Percentiles rank a stretch among this genome's conserved stretches.
phyloP scores from a whole-genome alignment of 169 alveolate species.

The Eimeria tenella region DNA sequence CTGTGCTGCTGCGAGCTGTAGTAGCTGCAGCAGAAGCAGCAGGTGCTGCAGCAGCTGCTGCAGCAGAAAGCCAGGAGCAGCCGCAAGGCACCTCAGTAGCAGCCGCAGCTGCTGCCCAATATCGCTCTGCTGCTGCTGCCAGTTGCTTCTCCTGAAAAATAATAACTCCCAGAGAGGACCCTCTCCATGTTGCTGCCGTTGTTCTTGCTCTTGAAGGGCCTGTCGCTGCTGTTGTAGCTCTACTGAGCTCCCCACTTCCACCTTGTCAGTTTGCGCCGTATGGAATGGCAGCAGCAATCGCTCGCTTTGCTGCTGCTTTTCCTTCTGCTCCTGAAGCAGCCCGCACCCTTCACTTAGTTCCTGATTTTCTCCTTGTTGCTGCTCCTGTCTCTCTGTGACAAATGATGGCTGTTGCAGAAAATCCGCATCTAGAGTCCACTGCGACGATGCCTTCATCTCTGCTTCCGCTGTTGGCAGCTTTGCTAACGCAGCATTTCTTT shows the following conservation, averaged over 20 bases:
- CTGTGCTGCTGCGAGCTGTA: slow-evolving; percentile 50
- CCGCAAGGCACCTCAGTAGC: slow-evolving; percentile 49
- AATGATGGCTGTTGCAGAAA: not conserved
- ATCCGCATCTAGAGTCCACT: not conserved
- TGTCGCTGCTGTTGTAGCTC: slow-evolving; percentile 53
- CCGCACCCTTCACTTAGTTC: slow-evolving; percentile 3
- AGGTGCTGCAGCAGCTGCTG: slow-evolving; percentile 65
- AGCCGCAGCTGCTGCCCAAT: slow-evolving; percentile 46
- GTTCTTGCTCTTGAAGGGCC: slow-evolving; percentile 18
- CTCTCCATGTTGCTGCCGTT: slow-evolving; percentile 27
- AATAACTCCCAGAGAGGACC: slow-evolving; percentile 1
- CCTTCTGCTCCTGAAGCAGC: slow-evolving; percentile 28
- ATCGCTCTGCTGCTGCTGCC: slow-evolving; percentile 56
- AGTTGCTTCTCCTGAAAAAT: slow-evolving; percentile 19
- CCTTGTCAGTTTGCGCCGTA: not conserved
- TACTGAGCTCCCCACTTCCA: not conserved
- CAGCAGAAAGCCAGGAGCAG: slow-evolving; percentile 8
- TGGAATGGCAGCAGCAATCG: slow-evolving; percentile 41
- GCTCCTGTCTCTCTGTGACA: not conserved
- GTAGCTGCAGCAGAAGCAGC: slow-evolving; percentile 38
- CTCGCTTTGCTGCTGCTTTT: slow-evolving; percentile 3
- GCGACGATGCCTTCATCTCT: slow-evolving; percentile 6
- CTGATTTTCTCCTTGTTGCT: not conserved
- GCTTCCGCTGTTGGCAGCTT: slow-evolving; percentile 16
- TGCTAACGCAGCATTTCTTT: not conserved